phyloP scores from a whole-genome alignment of 495 filamentous ascomycete genomes.

The Pyrenula aspistea region DNA sequence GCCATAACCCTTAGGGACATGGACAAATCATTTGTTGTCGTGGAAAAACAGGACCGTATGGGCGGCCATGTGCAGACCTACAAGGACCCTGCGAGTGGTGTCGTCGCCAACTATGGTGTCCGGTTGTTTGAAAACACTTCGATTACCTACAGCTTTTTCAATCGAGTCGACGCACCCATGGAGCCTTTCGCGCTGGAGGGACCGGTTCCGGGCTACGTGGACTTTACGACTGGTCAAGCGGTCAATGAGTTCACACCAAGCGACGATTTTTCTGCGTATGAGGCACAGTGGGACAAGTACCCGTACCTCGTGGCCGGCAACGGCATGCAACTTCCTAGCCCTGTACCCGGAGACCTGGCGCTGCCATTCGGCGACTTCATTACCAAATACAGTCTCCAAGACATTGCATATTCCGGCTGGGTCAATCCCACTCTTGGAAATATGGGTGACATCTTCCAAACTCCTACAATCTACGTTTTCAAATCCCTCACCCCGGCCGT shows the following conservation, averaged over 20 bases:
- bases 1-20: constrained; percentile 29
- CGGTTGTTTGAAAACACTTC: constrained; percentile 21
- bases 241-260: constrained; percentile 9
- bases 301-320: constrained; percentile 25
- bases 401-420: constrained; percentile 19
- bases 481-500: not conserved
- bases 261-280: constrained; percentile 16
- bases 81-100: constrained; percentile 21
- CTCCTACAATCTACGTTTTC: constrained; percentile 9
- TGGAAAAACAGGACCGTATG: constrained; percentile 26
- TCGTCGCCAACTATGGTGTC: constrained; percentile 31
- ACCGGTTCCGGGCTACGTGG: constrained; percentile 7
- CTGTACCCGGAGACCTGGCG: constrained; percentile 34
- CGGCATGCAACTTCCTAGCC: constrained; percentile 30
- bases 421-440: constrained; percentile 13
- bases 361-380: constrained; percentile 35
- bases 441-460: constrained; percentile 17
- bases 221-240: constrained; percentile 14
- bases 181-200: constrained; percentile 4
- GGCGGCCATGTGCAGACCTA: constrained; percentile 33
- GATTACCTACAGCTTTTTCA: constrained; percentile 22
- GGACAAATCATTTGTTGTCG: constrained; percentile 26
- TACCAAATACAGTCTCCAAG: constrained; percentile 27
- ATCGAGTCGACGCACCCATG: constrained; percentile 15
- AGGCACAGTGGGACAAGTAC: constrained; percentile 24